Base-by-base conservation (phyloP, 1,139 yeast genomes). In the Kodamaea suecica region DNA sequence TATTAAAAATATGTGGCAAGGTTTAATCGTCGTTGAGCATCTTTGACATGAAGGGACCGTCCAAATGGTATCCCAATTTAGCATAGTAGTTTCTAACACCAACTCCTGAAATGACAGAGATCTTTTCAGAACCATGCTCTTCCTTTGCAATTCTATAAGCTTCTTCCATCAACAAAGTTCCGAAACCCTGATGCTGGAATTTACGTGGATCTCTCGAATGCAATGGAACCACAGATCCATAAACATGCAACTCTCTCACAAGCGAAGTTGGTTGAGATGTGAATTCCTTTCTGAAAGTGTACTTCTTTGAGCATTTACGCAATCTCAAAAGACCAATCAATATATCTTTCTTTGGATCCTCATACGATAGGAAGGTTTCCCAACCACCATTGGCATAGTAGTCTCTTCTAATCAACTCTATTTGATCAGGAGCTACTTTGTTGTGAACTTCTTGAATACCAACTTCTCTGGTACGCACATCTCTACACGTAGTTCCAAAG, bases 121-220 rank as follows among this genome's bases (percentile, higher is more conserved):
- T 83, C 66, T 94, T 94, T 36, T 73, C 70, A 9, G 95, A 83
- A 0, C 97, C 95, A 57, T 92, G 99, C 58, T 92, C 99, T 53
- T 90, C 96, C 37, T 80, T 74, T 2, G 99, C 95, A 39, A 92
- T 92, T 48, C 97, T 74, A 50, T 88, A 97, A 3, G 98, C 98
- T 60, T 92, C 98, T 61, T 94, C 98, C 98, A 92, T 92, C 38
- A 92, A 65, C 50, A 92, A 70, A 2, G 98, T 90, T 43, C 99
- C 99, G 57, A 92, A 92, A 13, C 99, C 99, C 71, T 94, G 98
- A 68, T 92, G 99, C 67, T 92, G 99, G 67, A 92, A 92, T 60
- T 92, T 92, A 52, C 96, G 76, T 34, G 98, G 98, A 61, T 92
- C 98, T 49, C 97, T 76, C n/a, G 95, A 84, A 59, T 94, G 98